Conservation (phyloP, 2,329 filamentous ascomycete genomes). For the Pseudogymnoascus verrucosus region DNA sequence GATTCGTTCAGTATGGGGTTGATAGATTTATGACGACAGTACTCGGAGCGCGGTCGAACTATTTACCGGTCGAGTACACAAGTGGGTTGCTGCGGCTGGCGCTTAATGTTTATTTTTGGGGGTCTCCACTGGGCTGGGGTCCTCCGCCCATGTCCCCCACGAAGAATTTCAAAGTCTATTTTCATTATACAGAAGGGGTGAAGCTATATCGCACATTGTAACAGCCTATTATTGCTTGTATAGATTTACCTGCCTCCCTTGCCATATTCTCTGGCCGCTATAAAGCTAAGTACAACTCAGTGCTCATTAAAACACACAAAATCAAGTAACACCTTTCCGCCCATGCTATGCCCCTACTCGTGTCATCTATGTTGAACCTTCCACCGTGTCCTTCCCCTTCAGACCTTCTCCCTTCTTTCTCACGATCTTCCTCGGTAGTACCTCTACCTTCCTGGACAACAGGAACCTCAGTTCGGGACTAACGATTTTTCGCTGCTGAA, state of each 20-base stretch:
- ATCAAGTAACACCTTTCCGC: background rate
- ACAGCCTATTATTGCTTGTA: background rate
- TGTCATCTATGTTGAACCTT: background rate
- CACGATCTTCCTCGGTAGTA: conserved; percentile 26
- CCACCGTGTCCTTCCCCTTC: conserved; percentile 7
- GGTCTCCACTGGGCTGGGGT: background rate
- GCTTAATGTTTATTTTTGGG: conserved; percentile 5
- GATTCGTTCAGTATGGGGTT: background rate
- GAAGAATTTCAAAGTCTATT: background rate
- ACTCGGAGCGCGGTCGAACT: conserved; percentile 1
- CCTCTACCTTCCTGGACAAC: conserved; percentile 48
- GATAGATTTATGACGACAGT: conserved; percentile 5
- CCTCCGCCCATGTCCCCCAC: background rate
- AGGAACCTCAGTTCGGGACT: conserved; percentile 54
- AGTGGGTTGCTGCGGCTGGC: background rate
- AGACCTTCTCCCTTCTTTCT: conserved; percentile 27
- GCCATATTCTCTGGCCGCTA: background rate
- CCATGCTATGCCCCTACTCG: background rate
- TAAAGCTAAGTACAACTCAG: background rate
- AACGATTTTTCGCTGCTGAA: conserved; percentile 40
- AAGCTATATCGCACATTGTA: background rate
- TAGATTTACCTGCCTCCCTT: background rate
- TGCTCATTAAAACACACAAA: background rate
- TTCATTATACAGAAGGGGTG: background rate
- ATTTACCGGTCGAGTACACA: background rate